A percentile compares a stretch with the other conserved stretches of the same genome.
Conservation (phyloP, 306 rosid species). For the Heteromeles arbutifolia region DNA sequence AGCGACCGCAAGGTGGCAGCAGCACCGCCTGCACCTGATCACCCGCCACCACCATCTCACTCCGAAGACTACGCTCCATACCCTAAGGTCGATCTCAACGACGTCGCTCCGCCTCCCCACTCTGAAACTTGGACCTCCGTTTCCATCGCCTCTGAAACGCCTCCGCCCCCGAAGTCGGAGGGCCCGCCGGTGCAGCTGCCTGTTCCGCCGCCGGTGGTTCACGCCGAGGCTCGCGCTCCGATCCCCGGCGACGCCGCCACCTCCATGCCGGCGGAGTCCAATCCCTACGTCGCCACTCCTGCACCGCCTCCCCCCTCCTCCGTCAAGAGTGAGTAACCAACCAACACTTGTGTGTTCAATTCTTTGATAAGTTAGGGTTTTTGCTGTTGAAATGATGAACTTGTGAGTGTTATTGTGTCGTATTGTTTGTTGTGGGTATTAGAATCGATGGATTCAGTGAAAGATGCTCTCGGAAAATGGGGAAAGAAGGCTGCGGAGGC, state of each 20-base stretch:
- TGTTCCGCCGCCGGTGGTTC: neutral
- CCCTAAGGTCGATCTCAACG: slow-evolving; percentile 66
- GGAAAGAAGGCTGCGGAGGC: slow-evolving; percentile 94
- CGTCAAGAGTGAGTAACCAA: slow-evolving; percentile 43
- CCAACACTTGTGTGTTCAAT: neutral
- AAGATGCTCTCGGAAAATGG: slow-evolving; percentile 77
- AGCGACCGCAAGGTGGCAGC: neutral
- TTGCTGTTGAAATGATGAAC: neutral
- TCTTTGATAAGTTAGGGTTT: neutral
- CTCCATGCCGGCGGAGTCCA: slow-evolving; percentile 65
- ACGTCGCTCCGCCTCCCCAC: slow-evolving; percentile 37
- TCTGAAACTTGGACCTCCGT: slow-evolving; percentile 43
- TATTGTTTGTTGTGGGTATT: slow-evolving; percentile 6
- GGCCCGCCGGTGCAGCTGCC: neutral
- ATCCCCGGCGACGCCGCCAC: slow-evolving; percentile 47
- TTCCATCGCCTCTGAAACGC: slow-evolving; percentile 28
- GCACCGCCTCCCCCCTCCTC: slow-evolving; percentile 37
- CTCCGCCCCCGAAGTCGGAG: neutral
- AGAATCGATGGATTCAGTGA: slow-evolving; percentile 77
- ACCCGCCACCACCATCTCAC: slow-evolving; percentile 10
- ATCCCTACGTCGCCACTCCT: slow-evolving; percentile 74
- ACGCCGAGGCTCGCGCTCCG: slow-evolving; percentile 41
- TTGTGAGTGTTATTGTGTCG: neutral
- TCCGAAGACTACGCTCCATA: slow-evolving; percentile 67
- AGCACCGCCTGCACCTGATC: neutral